Evolutionary conservation across 129 eudicot species (phyloP).

Genomic region (Helianthus tuberosus): DNA sequence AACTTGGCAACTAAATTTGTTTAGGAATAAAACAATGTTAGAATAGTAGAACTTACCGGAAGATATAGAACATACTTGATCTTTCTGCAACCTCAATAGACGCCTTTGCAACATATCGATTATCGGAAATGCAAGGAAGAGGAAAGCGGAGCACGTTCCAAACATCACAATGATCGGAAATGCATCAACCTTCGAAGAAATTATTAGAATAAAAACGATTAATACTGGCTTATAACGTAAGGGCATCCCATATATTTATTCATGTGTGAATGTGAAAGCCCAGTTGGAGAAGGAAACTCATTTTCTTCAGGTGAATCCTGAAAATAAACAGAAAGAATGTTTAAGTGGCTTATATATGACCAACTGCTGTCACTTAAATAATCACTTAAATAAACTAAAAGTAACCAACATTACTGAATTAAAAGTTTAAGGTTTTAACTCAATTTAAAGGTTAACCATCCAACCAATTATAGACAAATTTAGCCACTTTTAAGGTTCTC

Average conservation of each 20-base stretch:
- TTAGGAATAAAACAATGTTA: no score
- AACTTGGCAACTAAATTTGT: no score
- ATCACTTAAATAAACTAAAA: no score
- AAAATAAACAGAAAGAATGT: constrained; percentile 25
- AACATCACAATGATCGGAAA: no score
- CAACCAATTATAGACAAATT: background rate
- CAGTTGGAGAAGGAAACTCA: constrained; percentile 49
- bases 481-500: background rate
- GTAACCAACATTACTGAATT: background rate
- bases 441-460: background rate
- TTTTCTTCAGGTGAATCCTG: constrained; percentile 58
- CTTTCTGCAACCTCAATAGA: no score
- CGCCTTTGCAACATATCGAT: no score
- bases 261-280: constrained; percentile 25
- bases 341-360: background rate
- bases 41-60: no score
- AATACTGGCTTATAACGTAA: background rate
- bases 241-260: no score
- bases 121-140: no score
- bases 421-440: background rate
- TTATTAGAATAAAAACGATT: background rate
- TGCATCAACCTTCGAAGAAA: constrained; percentile 62
- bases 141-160: no score
- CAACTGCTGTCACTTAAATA: background rate
- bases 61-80: no score